Evolutionary conservation across 148 eudicot genomes (phyloP).

Genomic region (Polygonum aviculare): DNA sequence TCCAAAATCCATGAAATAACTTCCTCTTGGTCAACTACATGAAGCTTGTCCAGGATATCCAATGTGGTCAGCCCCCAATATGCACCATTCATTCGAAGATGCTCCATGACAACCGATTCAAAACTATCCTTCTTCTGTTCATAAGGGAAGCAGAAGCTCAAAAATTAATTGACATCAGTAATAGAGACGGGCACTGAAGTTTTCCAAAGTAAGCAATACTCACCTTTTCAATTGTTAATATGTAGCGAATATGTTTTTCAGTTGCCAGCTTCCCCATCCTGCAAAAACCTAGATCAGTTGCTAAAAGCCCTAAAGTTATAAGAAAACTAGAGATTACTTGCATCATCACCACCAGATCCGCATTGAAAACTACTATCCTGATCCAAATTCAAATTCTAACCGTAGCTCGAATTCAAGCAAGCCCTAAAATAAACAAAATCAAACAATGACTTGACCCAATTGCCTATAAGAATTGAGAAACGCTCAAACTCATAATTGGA

Average conservation of each 20-base stretch:
- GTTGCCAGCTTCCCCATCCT: conserved; percentile 48
- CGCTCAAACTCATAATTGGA: no score
- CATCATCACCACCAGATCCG: neutral
- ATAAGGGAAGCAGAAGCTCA: conserved; percentile 4
- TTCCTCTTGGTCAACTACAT: conserved; percentile 55
- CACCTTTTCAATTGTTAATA: conserved; percentile 72
- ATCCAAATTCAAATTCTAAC: no score
- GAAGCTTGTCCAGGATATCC: conserved; percentile 79
- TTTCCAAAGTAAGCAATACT: neutral
- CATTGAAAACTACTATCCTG: neutral
- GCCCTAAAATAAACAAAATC: no score
- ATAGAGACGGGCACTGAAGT: neutral
- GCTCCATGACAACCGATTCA: conserved; percentile 82
- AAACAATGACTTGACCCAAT: no score
- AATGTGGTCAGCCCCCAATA: conserved; percentile 93
- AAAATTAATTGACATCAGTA: neutral
- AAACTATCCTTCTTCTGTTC: conserved; percentile 58
- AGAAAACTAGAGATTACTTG: neutral
- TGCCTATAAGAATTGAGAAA: no score
- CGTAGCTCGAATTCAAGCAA: no score
- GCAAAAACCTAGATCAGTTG: neutral
- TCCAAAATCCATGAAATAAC: conserved; percentile 83
- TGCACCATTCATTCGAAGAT: conserved; percentile 80
- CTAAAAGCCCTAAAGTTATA: neutral
- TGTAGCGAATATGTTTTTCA: conserved; percentile 63